These are phyloP conservation scores for Pyrus betulifolia DNA, from an alignment of 306 rosid species.

Conservation along the genomic window DNA sequence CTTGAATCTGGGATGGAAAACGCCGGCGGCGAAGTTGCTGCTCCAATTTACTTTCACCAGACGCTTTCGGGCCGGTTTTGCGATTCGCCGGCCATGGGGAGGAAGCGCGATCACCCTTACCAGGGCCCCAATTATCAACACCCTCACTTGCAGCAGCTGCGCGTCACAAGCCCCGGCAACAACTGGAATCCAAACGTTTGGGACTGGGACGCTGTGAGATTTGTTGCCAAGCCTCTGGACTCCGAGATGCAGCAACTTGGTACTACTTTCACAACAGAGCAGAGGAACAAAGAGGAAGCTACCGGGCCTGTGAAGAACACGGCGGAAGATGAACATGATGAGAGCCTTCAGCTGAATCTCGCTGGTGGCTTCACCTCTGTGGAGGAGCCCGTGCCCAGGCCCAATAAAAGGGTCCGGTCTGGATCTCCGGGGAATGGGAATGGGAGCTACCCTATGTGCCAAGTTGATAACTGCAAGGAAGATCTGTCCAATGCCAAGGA, in stretches of 20 bases:
- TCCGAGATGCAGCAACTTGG: slow-evolving; percentile 2
- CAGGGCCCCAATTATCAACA: slow-evolving; percentile 26
- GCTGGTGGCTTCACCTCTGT: slow-evolving; percentile 29
- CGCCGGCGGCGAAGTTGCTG: slow-evolving; percentile 43
- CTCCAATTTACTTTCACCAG: slow-evolving; percentile 48
- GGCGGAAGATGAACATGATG: slow-evolving; percentile 18
- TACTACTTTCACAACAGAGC: slow-evolving; percentile 12
- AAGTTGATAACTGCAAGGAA: slow-evolving; percentile 76
- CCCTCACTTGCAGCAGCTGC: background rate
- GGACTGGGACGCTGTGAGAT: slow-evolving; percentile 71
- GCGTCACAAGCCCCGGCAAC: slow-evolving; percentile 14
- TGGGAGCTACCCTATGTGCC: slow-evolving; percentile 67
- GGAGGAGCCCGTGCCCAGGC: slow-evolving; percentile 24
- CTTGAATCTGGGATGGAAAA: slow-evolving; percentile 49
- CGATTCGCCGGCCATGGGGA: slow-evolving; percentile 30
- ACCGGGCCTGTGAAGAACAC: background rate
- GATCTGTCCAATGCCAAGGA: slow-evolving; percentile 78
- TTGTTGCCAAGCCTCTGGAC: slow-evolving; percentile 37
- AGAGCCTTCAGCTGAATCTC: slow-evolving; percentile 51
- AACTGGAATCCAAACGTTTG: slow-evolving; percentile 62
- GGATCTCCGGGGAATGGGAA: slow-evolving; percentile 54
- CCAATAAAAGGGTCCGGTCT: slow-evolving; percentile 56
- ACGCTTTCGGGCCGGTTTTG: slow-evolving; percentile 24
- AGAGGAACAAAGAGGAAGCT: slow-evolving; percentile 1
- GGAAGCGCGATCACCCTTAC: slow-evolving; percentile 66